These are phyloP conservation scores for Venturia carpophila DNA, from an alignment of 2,329 filamentous ascomycete species.

Conservation along the genomic window DNA sequence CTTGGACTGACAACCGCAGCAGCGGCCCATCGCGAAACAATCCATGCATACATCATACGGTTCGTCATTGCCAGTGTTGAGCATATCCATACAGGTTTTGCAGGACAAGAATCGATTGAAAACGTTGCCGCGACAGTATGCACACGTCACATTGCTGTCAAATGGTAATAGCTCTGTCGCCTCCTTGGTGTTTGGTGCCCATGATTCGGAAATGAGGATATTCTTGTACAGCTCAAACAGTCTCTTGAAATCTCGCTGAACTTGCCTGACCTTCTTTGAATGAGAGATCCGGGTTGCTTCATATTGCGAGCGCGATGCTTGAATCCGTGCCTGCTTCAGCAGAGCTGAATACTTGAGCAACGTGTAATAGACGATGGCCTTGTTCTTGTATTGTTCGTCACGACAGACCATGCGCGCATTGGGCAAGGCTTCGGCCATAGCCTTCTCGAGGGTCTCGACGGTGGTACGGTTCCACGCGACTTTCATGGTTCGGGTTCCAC, in stretches of 20 bases:
- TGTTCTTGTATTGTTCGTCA: slow-evolving; percentile 98
- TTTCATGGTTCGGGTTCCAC: slow-evolving; percentile 92
- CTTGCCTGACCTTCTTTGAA: slow-evolving; percentile 52
- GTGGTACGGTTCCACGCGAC: slow-evolving; percentile 97
- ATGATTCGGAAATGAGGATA: slow-evolving; percentile 79
- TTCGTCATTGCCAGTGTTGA: slow-evolving; percentile 64
- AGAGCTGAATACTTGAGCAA: slow-evolving; percentile 65
- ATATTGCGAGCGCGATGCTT: slow-evolving; percentile 40
- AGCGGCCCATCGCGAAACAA: slow-evolving; percentile 94
- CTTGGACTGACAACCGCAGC: slow-evolving; percentile 78
- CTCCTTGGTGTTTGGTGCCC: slow-evolving; percentile 58
- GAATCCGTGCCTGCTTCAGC: slow-evolving; percentile 50
- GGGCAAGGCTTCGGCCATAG: slow-evolving; percentile 77
- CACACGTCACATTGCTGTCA: slow-evolving; percentile 88
- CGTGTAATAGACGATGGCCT: slow-evolving; percentile 86
- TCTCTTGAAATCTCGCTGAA: slow-evolving; percentile 75
- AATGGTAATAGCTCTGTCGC: slow-evolving; percentile 71
- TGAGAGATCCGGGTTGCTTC: slow-evolving; percentile 33
- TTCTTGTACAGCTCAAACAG: slow-evolving; percentile 71
- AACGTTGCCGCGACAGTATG: slow-evolving; percentile 91
- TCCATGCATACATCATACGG: slow-evolving; percentile 98
- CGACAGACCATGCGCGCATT: slow-evolving; percentile 86
- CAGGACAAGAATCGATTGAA: slow-evolving; percentile 97
- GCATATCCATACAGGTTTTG: slow-evolving; percentile 65
- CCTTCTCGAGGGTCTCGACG: slow-evolving; percentile 80